Conservation (phyloP, 371 early-diverging fungal genomes). For the Actinomortierella ambigua region DNA sequence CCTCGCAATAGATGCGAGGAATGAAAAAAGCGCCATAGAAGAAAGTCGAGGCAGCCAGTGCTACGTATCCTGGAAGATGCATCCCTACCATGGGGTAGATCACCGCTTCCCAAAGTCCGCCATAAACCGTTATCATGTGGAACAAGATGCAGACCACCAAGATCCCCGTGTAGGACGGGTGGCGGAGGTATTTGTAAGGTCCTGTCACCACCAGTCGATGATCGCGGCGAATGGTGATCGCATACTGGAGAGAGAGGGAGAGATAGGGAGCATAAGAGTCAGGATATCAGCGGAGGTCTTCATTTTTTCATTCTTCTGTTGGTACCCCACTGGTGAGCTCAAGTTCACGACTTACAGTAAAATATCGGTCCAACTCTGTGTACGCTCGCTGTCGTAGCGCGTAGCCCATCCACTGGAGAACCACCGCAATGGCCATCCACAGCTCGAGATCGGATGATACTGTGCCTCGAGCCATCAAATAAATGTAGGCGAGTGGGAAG, state of each 20-base stretch:
- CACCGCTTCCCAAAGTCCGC: constrained; percentile 14
- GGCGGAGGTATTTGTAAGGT: constrained; percentile 21
- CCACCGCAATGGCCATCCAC: constrained; percentile 7
- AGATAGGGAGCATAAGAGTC: background rate
- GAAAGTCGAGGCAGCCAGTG: too few relatives aligned
- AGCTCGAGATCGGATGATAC: background rate
- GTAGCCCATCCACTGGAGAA: background rate
- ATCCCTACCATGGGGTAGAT: too few relatives aligned
- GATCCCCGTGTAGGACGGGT: constrained; percentile 18
- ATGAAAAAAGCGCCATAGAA: too few relatives aligned
- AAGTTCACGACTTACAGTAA: constrained; percentile 10
- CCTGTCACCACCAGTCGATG: constrained; percentile 11
- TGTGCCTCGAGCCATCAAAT: too few relatives aligned
- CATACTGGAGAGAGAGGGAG: constrained; percentile 6
- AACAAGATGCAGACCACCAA: background rate
- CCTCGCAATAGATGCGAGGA: constrained; percentile 2
- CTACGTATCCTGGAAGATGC: too few relatives aligned
- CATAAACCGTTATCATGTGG: background rate
- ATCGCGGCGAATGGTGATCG: constrained; percentile 12
- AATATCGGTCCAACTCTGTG: constrained; percentile 11
- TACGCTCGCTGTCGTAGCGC: constrained; percentile 15
- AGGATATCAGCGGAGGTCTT: background rate
- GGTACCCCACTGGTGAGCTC: background rate
- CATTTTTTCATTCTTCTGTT: background rate
- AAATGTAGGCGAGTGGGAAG: too few relatives aligned